Base-by-base conservation (phyloP, 495 filamentous ascomycete genomes). In the Podospora didyma region DNA sequence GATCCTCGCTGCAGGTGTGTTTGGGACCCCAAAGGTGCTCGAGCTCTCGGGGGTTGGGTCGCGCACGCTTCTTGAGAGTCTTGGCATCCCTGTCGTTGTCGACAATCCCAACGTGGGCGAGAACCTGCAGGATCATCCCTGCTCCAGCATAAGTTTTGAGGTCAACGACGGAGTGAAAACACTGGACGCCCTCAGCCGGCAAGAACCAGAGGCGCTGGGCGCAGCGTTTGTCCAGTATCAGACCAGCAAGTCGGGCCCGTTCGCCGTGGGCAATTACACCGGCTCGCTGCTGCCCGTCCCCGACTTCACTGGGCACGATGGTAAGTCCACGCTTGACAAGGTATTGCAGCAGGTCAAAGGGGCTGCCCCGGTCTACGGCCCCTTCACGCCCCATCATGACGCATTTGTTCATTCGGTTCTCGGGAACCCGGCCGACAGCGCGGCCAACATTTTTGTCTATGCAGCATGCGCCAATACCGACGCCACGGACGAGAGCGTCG, bases 191-290 rank as follows among this genome's bases (percentile, higher is more conserved):
- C 5, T 52, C 14, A 24, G 28, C 2, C 49, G 49, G 6, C 49
- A 52, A 19, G 49, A 52, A 7, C 49, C 26, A 5, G 49, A 52
- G 39, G 49, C 49, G 7, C 4, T 52, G 3, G 26, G 26, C 26
- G 26, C 26, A 9, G 26, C 3, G 9, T 31, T 31, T 9, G 9
- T 9, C 4, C 26, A 52, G 39, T 34, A 52, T 17, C 20, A 22
- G 10, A 52, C 49, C 26, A 35, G 39, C 49, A 35, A 52, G 35
- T 28, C 7, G 49, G 26, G 7, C 49, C 49, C 26, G n/a, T 52
- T 52, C 39, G 49, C 49, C 24, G 26, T 52, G 12, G 49, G 49
- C 17, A 52, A 52, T 28, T 52, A 22, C 49, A 52, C 49, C 0
- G 49, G 49, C 26, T 35, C 49, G 23, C 34, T 52, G 12, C 14